phyloP scores from a whole-genome alignment of 1,284 basidiomycete genomes.

The Cystobasidium sp. region DNA sequence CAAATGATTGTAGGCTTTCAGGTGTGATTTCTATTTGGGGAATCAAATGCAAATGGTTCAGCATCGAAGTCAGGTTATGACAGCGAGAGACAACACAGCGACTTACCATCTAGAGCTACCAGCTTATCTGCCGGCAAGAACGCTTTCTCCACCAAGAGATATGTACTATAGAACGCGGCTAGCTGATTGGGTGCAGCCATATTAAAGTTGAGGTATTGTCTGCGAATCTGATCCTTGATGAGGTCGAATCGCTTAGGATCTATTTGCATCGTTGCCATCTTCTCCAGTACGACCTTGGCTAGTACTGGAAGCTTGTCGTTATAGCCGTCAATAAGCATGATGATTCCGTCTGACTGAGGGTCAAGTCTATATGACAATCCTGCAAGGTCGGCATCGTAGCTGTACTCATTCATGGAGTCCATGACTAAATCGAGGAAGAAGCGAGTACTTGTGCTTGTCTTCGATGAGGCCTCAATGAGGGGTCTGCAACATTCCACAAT shows the following conservation, averaged over 20 bases:
- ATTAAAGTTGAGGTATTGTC: conserved; percentile 83
- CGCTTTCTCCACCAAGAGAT: conserved; percentile 70
- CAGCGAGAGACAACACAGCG: conserved; percentile 27
- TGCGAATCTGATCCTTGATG: conserved; percentile 80
- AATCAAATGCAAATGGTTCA: neutral
- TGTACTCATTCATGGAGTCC: conserved; percentile 86
- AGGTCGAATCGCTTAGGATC: conserved; percentile 75
- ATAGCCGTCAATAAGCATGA: conserved; percentile 78
- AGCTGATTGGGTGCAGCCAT: conserved; percentile 82
- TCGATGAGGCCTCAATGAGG: conserved; percentile 55
- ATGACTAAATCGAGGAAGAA: conserved; percentile 85
- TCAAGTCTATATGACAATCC: conserved; percentile 79
- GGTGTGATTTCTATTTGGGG: conserved; percentile 66
- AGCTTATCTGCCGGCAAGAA: conserved; percentile 85
- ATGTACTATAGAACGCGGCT: conserved; percentile 76
- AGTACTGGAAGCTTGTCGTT: conserved; percentile 90
- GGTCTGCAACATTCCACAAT: conserved; percentile 50
- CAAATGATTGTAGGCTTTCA: conserved; percentile 74
- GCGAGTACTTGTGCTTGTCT: conserved; percentile 60
- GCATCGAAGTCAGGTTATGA: neutral
- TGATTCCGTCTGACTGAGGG: conserved; percentile 70
- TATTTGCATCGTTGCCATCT: conserved; percentile 71
- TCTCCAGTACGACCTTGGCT: conserved; percentile 74
- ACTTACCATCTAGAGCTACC: conserved; percentile 74
- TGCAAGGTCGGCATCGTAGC: conserved; percentile 91